Base-by-base conservation (phyloP, 2,329 filamentous ascomycete genomes). In the Zalaria obscura region DNA sequence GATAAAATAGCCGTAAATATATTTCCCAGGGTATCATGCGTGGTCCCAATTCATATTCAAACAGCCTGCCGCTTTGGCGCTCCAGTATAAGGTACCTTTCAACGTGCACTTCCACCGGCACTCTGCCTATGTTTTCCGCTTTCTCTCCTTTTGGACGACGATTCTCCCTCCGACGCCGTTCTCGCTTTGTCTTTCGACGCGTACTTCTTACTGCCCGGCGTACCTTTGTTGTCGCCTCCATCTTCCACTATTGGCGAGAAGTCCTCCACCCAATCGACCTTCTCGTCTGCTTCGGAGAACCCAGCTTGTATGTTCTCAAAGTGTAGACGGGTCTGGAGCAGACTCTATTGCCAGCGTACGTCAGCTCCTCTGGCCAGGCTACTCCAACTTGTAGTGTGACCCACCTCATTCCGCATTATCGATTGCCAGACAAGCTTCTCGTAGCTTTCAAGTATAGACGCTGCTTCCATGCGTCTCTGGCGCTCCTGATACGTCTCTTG, bases 401-500 rank as follows among this genome's bases (percentile, higher is more conserved):
- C 6, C 8, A 46, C 44, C 44, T 46, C 41, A 28, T 46, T 32
- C 18, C 44, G 27, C n/a, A 35, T 40, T 10, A 43, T 40, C 3
- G 41, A 38, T 27, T 43, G 41, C 44, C 44, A 46, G 7, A 44
- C 39, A 27, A 46, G 35, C 18, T 41, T 33, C 41, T 46, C 44
- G 26, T 43, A 35, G 27, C 27, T 44, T 28, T 40, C 41, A 4
- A 46, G 33, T 6, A 46, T 36, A 8, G 35, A 33, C 11, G 44
- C 41, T 9, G 41, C 41, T 32, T 46, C 38, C 27, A 29, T 31
- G 27, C 44, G 38, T 35, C 36, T 35, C 9, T 41, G 31, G 31
- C 38, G 38, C 27, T 46, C 44, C 26, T 43, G 39, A 29, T 38
- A 43, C 10, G 44, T 39, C 32, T 46, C 43, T 35, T 40, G n/a